Evolutionary conservation across 2,329 filamentous ascomycete species (phyloP).

Genomic region (Paecilomyces fulvus): DNA sequence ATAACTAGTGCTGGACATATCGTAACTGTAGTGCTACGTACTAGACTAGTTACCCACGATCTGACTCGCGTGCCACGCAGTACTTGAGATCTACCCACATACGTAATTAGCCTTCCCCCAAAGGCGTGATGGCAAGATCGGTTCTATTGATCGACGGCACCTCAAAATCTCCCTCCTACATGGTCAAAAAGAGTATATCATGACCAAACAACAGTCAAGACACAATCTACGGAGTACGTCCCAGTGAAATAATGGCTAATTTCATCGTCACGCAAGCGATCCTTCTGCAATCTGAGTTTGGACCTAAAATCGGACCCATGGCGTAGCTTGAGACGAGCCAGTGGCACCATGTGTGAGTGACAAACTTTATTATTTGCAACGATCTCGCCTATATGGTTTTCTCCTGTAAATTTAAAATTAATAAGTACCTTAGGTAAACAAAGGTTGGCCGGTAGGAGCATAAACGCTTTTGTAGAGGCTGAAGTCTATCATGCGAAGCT

Average conservation of each 20-base stretch:
- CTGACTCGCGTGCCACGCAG: background rate
- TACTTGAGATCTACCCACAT: background rate
- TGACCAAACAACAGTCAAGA: background rate
- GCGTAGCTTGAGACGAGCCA: background rate
- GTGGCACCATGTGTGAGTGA: background rate
- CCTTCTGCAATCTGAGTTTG: background rate
- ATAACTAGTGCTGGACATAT: background rate
- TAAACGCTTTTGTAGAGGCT: background rate
- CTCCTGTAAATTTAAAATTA: background rate
- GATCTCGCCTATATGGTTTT: background rate
- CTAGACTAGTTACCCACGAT: background rate
- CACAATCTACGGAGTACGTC: too few species aligned
- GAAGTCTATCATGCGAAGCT: background rate
- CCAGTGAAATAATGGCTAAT: background rate
- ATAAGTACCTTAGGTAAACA: background rate
- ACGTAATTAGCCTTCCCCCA: background rate
- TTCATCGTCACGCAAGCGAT: background rate
- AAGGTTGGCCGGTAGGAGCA: background rate
- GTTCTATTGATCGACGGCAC: background rate
- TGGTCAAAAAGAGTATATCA: background rate
- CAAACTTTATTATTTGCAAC: background rate
- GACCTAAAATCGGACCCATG: background rate
- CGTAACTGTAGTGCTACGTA: background rate
- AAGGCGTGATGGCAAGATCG: background rate
- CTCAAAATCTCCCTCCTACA: background rate